These are phyloP conservation scores for Chaetoscypha palmicola DNA, from an alignment of 2,329 filamentous ascomycete genomes.

Conservation along the genomic window DNA sequence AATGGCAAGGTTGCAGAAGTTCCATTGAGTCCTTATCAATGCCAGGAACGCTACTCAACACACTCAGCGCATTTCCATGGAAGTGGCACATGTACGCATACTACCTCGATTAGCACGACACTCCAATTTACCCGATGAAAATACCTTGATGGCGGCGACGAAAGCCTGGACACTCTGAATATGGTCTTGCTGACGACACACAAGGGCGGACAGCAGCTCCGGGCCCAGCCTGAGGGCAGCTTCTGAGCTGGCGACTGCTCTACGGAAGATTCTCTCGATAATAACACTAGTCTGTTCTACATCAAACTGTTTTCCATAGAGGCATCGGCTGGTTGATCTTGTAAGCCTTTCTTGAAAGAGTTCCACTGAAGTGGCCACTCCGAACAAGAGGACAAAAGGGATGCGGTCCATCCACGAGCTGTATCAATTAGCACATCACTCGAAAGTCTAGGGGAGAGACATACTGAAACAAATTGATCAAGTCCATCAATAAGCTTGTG, in stretches of 20 bases:
- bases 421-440: constrained; percentile 6
- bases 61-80: constrained; percentile 67
- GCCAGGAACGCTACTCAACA: constrained; percentile 40
- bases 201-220: constrained; percentile 51
- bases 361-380: constrained; percentile 74
- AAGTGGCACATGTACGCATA: constrained; percentile 85
- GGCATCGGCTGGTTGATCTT: constrained; percentile 57
- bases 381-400: constrained; percentile 70
- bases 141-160: constrained; percentile 60
- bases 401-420: constrained; percentile 68
- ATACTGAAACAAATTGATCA: constrained; percentile 62
- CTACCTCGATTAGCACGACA: constrained; percentile 35
- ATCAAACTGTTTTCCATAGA: constrained; percentile 69
- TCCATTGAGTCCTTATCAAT: constrained; percentile 21
- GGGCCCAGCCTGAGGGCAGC: constrained; percentile 57
- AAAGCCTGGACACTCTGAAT: constrained; percentile 70
- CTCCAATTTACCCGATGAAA: no score
- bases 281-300: constrained; percentile 66
- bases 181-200: constrained; percentile 70
- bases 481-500: constrained; percentile 60
- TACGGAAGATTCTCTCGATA: constrained; percentile 64
- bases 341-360: constrained; percentile 69
- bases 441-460: constrained; percentile 20
- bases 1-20: constrained; percentile 49
- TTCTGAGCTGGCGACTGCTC: constrained; percentile 52